Evolutionary conservation across 2,329 filamentous ascomycete species (phyloP), one percentile per base, ranked within the genome.

Genomic region (Ophiostoma pallidulum): DNA sequence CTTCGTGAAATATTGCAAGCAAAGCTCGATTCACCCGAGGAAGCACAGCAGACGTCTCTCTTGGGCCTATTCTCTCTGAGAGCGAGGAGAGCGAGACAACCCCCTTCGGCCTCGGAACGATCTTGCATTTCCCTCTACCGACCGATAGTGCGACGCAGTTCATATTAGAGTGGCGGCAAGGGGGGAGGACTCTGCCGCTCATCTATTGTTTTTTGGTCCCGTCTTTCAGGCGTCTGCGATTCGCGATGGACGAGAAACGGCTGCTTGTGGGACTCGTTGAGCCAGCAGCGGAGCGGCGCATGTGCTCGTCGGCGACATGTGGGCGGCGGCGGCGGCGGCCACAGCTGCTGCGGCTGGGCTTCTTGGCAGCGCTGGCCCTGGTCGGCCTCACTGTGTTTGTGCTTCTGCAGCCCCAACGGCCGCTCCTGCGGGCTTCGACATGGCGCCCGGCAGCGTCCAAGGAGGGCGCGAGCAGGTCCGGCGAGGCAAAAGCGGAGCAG

Each of bases 231-330:
- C 8, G 19, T 37, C 31, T 20, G 20, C 31, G 13, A 40, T 4
- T 8, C 8, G 26, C 31, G 9, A 53, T 55, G 51, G 53, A 54
- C 29, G 53, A 55, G 35, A 55, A 55, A 31, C 43, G 49, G 42
- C 14, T 35, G 41, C 31, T 49, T n/a, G 41, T 22, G 24, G 45
- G 31, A 26, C 26, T 38, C 10, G 35, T 46, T 24, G 45, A 39
- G 37, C 44, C 44, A 29, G 26, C 16, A 8, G 22, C 22, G 8
- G 45, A 46, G 26, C 40, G 46, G 14, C 40, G 46, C 13, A 13
- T 26, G 5, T 19, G 8, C 38, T 12, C 19, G 4, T n/a, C 36
- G 1, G 19, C 32, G 2, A 38, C 48, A 7, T 22, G 9, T 6
- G 22, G 38, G 18, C 37, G 47, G 16, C 41, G 39, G 31, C 47